Conservation (phyloP, 2,329 filamentous ascomycete species). For the Chaetomiaceae sp. region DNA sequence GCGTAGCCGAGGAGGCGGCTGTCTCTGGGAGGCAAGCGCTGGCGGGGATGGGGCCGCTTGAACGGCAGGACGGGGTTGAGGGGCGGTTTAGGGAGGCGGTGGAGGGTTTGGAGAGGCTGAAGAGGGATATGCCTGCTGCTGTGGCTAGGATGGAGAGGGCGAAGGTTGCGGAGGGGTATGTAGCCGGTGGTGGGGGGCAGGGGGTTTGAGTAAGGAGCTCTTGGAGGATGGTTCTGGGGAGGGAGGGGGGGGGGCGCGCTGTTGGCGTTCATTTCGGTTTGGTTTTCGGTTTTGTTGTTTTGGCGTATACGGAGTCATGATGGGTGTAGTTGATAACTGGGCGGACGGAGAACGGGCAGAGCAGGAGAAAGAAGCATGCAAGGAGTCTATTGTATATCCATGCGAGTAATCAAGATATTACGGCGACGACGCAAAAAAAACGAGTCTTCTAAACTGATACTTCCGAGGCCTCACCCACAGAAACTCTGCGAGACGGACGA, state of each 20-base stretch:
- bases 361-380: slow-evolving; percentile 8
- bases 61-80: slow-evolving; percentile 46
- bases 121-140: slow-evolving; percentile 56
- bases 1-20: slow-evolving; percentile 18
- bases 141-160: slow-evolving; percentile 63
- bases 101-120: slow-evolving; percentile 47
- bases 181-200: slow-evolving; percentile 23
- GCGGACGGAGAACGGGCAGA: not conserved
- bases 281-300: no score
- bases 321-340: not conserved
- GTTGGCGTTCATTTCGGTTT: not conserved
- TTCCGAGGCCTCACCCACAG: slow-evolving; percentile 1
- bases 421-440: slow-evolving; percentile 2
- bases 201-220: not conserved
- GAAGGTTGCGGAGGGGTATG: slow-evolving; percentile 54
- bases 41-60: slow-evolving; percentile 33
- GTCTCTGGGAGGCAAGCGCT: slow-evolving; percentile 12
- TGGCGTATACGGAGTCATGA: no score
- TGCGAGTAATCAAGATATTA: slow-evolving; percentile 12
- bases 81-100: slow-evolving; percentile 43
- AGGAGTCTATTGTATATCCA: slow-evolving; percentile 19
- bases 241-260: not conserved
- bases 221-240: not conserved
- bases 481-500: not conserved
- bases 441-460: no score